Evolutionary conservation across 495 filamentous ascomycete species (phyloP), one percentile per base, ranked within the genome.

Genomic region (Penicillium crystallinum): DNA sequence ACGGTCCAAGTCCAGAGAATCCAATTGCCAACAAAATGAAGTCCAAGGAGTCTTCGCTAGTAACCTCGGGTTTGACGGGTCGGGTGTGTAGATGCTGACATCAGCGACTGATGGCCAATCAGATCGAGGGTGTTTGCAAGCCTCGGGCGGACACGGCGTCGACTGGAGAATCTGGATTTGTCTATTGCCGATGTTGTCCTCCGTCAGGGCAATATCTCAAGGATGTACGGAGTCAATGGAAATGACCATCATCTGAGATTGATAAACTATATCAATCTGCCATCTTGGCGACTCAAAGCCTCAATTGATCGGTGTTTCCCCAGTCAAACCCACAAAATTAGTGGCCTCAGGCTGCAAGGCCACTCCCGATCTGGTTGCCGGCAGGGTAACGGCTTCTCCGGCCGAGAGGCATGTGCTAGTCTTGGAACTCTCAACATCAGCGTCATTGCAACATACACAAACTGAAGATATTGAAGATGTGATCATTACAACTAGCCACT

Each of bases 81-180:
- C 66, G 65, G 62, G 56, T 60, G 50, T 27, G 2, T 43, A 43
- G 40, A 43, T 40, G 68, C 64, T 73, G 69, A 72, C 61, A 70
- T 36, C 63, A 70, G 61, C 66, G 4, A 0, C 1, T 11, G 0
- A 1, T 2, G 17, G 54, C 73, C 73, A 76, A 76, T 76, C 70
- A 76, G 18, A 40, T 10, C 5, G 3, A 25, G 43, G 33, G 54
- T 72, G 73, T 74, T 73, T 70, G 59, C 62, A 73, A 76, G 66
- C 66, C 60, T 76, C 73, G 73, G 73, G 70, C 69, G 69, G 62
- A 71, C 68, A 76, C 73, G 73, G 73, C 64, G 48, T 53, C 54
- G 35, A 47, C 22, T 27, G 44, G 18, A 46, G 30, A 15, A 36
- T 30, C 12, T 43, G 49, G 37, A 46, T 27, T 51, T 56, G 39